Evolutionary conservation across 1,139 yeast genomes (phyloP), one percentile per base, ranked within the genome.

Genomic region (Yamadazyma aaseri): DNA sequence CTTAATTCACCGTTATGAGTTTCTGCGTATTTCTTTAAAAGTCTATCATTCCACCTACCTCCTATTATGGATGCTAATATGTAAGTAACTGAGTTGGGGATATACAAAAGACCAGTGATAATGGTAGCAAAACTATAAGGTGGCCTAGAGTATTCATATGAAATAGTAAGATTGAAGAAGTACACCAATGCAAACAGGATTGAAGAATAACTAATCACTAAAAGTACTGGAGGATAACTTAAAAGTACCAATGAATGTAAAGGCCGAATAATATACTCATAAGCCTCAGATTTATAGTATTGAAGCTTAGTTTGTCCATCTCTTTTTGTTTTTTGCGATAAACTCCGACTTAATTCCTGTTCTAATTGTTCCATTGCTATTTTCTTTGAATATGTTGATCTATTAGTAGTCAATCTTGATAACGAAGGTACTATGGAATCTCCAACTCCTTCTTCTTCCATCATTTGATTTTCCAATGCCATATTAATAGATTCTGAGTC

Each of bases 61-160:
- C 95, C 94, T 39, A 76, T 62, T 11, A 86, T 58, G 3, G 92
- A 81, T 0, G 94, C 92, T 29, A 81, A 47, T 23, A 86, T 60
- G 50, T 86, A 86, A 0, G 92, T 79, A 12, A 85, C 73, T 0
- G 95, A 85, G 55, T 86, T 86, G 26, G 96, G 96, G 26, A 87
- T 78, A 58, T 86, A 87, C 42, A 84, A 69, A 26, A 87, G 64
- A 29, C 96, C 96, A 34, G 82, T 73, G 38, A 81, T 71, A 34
- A 86, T 60, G 1, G 84, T 58, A 26, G 67, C 63, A 64, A 83
- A 86, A 45, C 78, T 73, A 58, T 87, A 87, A 3, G 96, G 96
- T 0, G 62, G 55, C 17, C 71, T 53, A 0, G 85, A 63, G 55
- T 80, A 87, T 39, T 71, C 71, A 49, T 76, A 73, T 29, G 90